Percentiles rank a stretch among this genome's conserved stretches.
phyloP scores from a whole-genome alignment of 805 yeast species.

The Spathaspora hagerdaliae region DNA sequence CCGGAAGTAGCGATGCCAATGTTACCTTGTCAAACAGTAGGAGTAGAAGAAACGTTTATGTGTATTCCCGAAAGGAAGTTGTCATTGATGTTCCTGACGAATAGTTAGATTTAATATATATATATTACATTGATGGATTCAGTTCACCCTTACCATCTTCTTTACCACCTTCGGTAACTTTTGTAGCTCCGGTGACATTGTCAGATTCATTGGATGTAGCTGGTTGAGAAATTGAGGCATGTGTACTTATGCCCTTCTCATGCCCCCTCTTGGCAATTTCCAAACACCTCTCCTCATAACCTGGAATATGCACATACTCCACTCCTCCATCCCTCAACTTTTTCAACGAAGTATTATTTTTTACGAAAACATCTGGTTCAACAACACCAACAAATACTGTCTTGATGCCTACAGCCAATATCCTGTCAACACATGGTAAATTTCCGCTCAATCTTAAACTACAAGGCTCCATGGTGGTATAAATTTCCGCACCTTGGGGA shows the following conservation, averaged over 20 bases:
- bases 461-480: slow-evolving; percentile 98
- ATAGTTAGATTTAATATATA: slow-evolving; percentile 7
- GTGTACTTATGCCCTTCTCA: slow-evolving; percentile 15
- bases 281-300: slow-evolving; percentile 69
- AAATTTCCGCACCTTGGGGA: slow-evolving; percentile 76
- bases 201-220: too few species aligned
- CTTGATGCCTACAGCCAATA: slow-evolving; percentile 52
- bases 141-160: not conserved
- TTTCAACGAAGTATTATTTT: slow-evolving; percentile 60
- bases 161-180: not conserved
- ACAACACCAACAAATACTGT: slow-evolving; percentile 88
- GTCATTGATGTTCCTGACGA: slow-evolving; percentile 23
- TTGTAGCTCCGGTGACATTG: too few species aligned
- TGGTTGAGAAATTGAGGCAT: too few species aligned
- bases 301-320: slow-evolving; percentile 76
- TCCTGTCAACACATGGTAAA: slow-evolving; percentile 79
- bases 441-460: slow-evolving; percentile 86
- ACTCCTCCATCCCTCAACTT: slow-evolving; percentile 56
- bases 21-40: slow-evolving; percentile 1
- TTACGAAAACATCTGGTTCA: slow-evolving; percentile 89
- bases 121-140: not conserved
- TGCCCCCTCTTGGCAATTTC: slow-evolving; percentile 75
- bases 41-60: slow-evolving; percentile 31
- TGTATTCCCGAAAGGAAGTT: slow-evolving; percentile 36
- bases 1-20: not conserved